phyloP scores from a whole-genome alignment of 1,139 yeast species.

The Saccharomyces hybrid region DNA sequence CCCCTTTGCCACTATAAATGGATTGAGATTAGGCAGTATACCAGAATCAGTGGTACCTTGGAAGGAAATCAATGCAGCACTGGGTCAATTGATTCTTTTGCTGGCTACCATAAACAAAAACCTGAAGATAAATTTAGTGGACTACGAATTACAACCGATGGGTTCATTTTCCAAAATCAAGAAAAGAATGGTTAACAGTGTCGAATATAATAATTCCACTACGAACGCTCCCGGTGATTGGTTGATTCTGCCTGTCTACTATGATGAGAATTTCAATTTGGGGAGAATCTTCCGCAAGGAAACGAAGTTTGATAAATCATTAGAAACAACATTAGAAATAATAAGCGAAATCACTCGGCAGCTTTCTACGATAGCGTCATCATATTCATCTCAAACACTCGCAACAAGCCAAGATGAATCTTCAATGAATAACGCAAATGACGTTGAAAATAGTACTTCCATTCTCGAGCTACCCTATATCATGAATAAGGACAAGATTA shows the following conservation, averaged over 20 bases:
- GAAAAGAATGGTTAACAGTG: slow-evolving; percentile 27
- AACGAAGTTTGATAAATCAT: slow-evolving; percentile 28
- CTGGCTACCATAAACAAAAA: slow-evolving; percentile 57
- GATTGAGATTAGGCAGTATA: slow-evolving; percentile 64
- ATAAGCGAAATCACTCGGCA: slow-evolving; percentile 17
- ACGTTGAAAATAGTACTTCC: neutral
- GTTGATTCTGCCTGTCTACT: neutral
- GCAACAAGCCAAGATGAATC: neutral
- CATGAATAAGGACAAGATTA: slow-evolving; percentile 59
- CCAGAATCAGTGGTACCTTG: slow-evolving; percentile 60
- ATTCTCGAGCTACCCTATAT: slow-evolving; percentile 55
- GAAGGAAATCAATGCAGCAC: slow-evolving; percentile 88
- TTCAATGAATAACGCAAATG: neutral
- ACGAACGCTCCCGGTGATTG: neutral
- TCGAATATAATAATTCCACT: neutral
- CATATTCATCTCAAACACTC: neutral
- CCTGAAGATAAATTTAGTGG: slow-evolving; percentile 46
- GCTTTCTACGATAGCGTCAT: neutral
- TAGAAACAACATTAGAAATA: slow-evolving; percentile 23
- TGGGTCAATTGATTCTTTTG: slow-evolving; percentile 74
- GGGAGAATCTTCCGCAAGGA: slow-evolving; percentile 29
- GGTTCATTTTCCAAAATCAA: slow-evolving; percentile 81
- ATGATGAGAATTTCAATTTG: slow-evolving; percentile 32
- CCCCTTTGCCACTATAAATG: slow-evolving; percentile 81
- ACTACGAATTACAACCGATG: slow-evolving; percentile 66